Evolutionary conservation across 2,329 filamentous ascomycete genomes (phyloP), one percentile per base, ranked within the genome.

Genomic region (Claviceps digitariae): DNA sequence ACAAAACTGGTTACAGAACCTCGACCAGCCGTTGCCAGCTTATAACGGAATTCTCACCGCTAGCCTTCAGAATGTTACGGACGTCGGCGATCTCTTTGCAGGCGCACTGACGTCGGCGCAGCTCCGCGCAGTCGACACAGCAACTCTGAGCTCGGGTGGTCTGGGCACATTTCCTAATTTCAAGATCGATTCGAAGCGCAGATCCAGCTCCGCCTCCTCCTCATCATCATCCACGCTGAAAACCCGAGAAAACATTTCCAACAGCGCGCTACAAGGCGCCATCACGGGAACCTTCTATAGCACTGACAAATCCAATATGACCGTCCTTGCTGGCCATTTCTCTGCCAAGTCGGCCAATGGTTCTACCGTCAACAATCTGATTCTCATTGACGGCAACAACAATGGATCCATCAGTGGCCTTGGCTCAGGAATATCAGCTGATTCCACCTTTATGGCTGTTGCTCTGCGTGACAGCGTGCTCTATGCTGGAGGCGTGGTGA

Each of bases 291-390:
- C 83, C 2, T 95, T 94, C 64, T 89, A 95, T 66, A 79, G 77
- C 41, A 74, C 77, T 17, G 79, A 81, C 57, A 74, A 73, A 55
- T 78, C 81, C 57, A 96, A 96, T 67, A 76, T 94, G 54, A 97
- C 93, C 0, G 79, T 97, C 41, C 75, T 97, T 29, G 93, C 84
- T 49, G 93, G 93, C 1, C 88, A 90, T 61, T 98, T 98, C 65
- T 79, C 79, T 8, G 83, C 87, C 1, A 80, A 74, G 31, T 79
- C 79, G 15, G 77, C 77, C 8, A 79, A 90, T 59, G 87, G 83
- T 23, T 82, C 84, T 3, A 75, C 76, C 5, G 76, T 96, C 56
- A 76, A 89, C 59, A 97, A 96, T 61, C 72, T 98, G 17, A 74
- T 86, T 40, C 79, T 98, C 58, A 81, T 97, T 56, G 87, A 96